Percentiles rank a stretch among this genome's conserved stretches.
phyloP scores from a whole-genome alignment of 345 rosid genomes.

The Kernera saxatilis region DNA sequence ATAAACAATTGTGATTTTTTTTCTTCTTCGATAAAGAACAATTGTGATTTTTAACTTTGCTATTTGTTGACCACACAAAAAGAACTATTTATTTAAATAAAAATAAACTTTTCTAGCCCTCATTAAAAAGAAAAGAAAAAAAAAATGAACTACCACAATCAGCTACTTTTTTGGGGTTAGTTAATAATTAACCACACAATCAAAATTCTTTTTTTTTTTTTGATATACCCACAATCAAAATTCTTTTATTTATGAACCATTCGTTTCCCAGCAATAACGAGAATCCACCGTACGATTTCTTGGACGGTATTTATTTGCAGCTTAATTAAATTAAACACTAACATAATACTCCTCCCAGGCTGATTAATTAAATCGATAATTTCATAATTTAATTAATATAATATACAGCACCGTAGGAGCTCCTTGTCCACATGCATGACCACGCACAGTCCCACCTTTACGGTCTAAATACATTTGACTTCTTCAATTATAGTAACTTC shows the following conservation, averaged over 20 bases:
- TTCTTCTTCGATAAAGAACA: too few species aligned
- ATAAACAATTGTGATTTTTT: too few species aligned
- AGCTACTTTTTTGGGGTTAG: background rate
- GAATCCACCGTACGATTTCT: background rate
- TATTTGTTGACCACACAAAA: too few species aligned
- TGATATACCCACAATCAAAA: background rate
- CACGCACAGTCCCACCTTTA: constrained; percentile 12
- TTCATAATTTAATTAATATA: background rate
- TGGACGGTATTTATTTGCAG: background rate
- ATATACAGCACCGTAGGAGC: background rate
- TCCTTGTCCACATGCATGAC: constrained; percentile 16
- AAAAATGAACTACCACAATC: background rate
- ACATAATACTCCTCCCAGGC: background rate
- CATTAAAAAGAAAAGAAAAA: too few species aligned
- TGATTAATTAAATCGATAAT: background rate
- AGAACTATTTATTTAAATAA: too few species aligned
- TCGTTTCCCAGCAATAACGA: background rate
- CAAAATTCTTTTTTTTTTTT: background rate
- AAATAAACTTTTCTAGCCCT: too few species aligned
- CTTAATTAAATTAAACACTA: background rate
- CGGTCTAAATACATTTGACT: constrained; percentile 23
- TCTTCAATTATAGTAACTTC: background rate
- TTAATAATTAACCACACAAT: background rate
- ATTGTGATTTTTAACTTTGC: too few species aligned
- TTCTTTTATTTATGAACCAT: background rate